Evolutionary conservation across 352 stramenopile species (phyloP).

Genomic region (Globisporangium nagaii): DNA sequence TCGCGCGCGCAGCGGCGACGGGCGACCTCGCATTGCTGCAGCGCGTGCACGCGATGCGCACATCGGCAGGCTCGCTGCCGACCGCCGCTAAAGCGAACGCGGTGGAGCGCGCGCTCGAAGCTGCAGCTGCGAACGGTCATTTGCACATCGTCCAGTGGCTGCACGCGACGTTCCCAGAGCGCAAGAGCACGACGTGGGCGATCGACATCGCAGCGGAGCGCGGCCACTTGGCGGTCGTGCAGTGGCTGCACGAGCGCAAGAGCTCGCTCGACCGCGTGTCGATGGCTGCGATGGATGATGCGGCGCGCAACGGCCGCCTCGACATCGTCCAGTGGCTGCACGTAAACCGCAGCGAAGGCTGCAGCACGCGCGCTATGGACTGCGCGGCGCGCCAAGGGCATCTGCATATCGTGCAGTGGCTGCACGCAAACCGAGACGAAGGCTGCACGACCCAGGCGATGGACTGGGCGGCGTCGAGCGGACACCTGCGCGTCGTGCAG

Average conservation of each 20-base stretch:
- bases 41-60: constrained; percentile 4
- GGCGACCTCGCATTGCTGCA: constrained; percentile 10
- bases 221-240: constrained; percentile 4
- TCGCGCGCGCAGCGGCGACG: background rate
- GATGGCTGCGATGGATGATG: constrained; percentile 5
- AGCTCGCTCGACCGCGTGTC: background rate
- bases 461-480: constrained; percentile 55
- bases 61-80: background rate
- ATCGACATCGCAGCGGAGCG: constrained; percentile 3
- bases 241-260: constrained; percentile 2
- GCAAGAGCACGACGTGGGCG: constrained; percentile 7
- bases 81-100: background rate
- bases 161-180: background rate
- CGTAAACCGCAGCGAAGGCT: background rate
- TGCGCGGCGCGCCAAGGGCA: constrained; percentile 6
- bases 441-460: constrained; percentile 59
- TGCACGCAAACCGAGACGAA: constrained; percentile 47
- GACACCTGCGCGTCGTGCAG: constrained; percentile 50
- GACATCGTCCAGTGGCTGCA: constrained; percentile 9
- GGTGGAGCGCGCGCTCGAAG: constrained; percentile 10
- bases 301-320: constrained; percentile 1
- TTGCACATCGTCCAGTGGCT: constrained; percentile 9
- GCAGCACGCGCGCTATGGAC: constrained; percentile 10
- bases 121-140: constrained; percentile 1
- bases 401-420: constrained; percentile 28